Percentiles rank a stretch among this genome's conserved stretches.
These are phyloP conservation scores for Sarcodon aspratus DNA, from an alignment of 768 basidiomycete species.

Conservation along the genomic window DNA sequence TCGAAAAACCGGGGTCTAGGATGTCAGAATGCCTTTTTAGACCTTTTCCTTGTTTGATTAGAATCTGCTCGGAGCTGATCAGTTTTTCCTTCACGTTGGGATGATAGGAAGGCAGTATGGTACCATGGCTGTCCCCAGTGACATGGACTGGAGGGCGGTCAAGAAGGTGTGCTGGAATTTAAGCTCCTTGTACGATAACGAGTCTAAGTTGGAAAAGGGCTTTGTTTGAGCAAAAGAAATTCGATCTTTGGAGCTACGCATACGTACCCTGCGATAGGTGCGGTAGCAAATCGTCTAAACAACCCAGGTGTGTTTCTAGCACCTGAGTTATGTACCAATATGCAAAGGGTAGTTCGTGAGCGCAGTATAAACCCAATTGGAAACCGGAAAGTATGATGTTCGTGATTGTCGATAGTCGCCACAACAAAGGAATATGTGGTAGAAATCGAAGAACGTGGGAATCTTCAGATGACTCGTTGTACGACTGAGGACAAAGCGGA, in stretches of 20 bases:
- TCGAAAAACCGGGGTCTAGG: constrained; percentile 37
- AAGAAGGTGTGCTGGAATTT: constrained; percentile 38
- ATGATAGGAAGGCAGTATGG: constrained; percentile 7
- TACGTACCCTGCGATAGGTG: constrained; percentile 26
- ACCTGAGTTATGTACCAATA: constrained; percentile 65
- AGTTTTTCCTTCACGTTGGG: neutral
- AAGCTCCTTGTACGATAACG: constrained; percentile 31
- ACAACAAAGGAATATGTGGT: constrained; percentile 38
- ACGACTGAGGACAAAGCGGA: neutral
- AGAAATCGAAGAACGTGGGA: constrained; percentile 13
- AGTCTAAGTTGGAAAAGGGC: constrained; percentile 17
- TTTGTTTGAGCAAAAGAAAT: neutral
- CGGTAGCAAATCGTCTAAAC: constrained; percentile 35
- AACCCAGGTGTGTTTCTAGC: constrained; percentile 41
- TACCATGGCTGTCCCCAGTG: constrained; percentile 42
- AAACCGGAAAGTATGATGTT: constrained; percentile 70
- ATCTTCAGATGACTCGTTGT: constrained; percentile 7
- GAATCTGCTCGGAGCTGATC: neutral
- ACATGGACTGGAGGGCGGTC: constrained; percentile 47
- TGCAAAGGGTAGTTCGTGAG: constrained; percentile 58
- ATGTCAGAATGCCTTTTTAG: constrained; percentile 36
- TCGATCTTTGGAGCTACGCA: neutral
- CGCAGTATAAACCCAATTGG: constrained; percentile 61
- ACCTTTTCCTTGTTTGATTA: constrained; percentile 23
- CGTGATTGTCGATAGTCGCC: constrained; percentile 47